Evolutionary conservation across 192 early-diverging fungal genomes (phyloP).

Genomic region (Geosiphon pyriformis): DNA sequence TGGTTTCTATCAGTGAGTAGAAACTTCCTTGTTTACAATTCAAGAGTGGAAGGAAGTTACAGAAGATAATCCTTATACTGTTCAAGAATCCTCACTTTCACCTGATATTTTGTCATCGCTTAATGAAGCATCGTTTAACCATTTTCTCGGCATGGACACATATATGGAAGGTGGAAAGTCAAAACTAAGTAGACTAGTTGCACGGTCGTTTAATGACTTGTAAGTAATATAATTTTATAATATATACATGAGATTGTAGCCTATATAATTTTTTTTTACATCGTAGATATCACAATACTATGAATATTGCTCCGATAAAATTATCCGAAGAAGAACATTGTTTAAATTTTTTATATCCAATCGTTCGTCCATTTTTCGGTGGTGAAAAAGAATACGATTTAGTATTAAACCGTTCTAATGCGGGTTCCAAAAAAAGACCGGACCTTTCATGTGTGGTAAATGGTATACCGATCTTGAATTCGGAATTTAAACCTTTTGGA

Average conservation of each 20-base stretch:
- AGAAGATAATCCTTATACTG: conserved; percentile 15
- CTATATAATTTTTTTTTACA: conserved; percentile 15
- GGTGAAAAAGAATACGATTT: conserved; percentile 22
- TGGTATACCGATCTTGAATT: conserved; percentile 21
- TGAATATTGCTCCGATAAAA: conserved; percentile 27
- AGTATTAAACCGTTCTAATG: conserved; percentile 6
- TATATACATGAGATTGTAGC: conserved; percentile 14
- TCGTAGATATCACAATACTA: conserved; percentile 18
- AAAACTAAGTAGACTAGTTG: conserved; percentile 17
- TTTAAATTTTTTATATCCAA: conserved; percentile 24
- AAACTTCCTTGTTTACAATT: conserved; percentile 16
- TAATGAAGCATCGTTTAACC: conserved; percentile 15
- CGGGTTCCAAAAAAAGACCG: conserved; percentile 11
- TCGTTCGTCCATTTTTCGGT: conserved; percentile 18
- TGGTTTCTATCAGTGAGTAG: background rate
- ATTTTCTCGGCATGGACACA: conserved; percentile 16
- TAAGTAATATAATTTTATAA: conserved; percentile 23
- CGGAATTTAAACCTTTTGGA: conserved; percentile 22
- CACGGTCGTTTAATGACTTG: conserved; percentile 25
- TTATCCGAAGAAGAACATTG: conserved; percentile 27
- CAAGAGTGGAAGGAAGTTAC: conserved; percentile 25
- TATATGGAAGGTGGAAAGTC: conserved; percentile 26
- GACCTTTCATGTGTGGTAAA: conserved; percentile 11
- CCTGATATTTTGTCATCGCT: conserved; percentile 24
- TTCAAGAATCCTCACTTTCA: conserved; percentile 24